Evolutionary conservation across 2,329 filamentous ascomycete species (phyloP), one percentile per base, ranked within the genome.

Genomic region (Neonectria sp.): DNA sequence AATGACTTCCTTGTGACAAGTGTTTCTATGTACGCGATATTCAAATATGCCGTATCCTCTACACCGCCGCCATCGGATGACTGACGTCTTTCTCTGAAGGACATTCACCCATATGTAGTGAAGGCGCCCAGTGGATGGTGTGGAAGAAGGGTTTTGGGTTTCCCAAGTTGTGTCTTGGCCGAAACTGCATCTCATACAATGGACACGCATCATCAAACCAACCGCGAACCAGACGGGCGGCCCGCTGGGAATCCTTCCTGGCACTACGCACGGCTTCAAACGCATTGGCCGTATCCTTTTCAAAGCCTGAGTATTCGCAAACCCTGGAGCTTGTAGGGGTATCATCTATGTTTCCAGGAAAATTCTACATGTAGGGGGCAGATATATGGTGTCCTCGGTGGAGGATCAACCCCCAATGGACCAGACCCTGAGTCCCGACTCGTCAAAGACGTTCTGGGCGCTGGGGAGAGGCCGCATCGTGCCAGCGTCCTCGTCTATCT

Each of bases 341-440:
- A 53, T 37, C 51, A 35, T 53, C 51, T 35, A 35, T 53, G 15
- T 40, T 40, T 21, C 29, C n/a, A 49, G 27, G n/a, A 15, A 35
- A 21, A 53, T 6, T 27, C n/a, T 53, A 24, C 29, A 37, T 15
- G 6, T 53, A 53, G 6, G 27, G 45, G 48, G 35, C n/a, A 33
- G 24, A 12, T 4, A 5, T 3, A 55, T 24, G 11, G 13, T 15
- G 6, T 31, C 12, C 15, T 8, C 7, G 2, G 21, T n/a, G 35
- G 48, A 13, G 45, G n/a, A 3, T 70, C 53, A 75, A 7, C 48
- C 65, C n/a, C 68, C 72, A 64, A 76, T 72, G 9, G 72, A 71
- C 75, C 75, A 76, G 8, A 76, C 57, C 25, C 68, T 73, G 24
- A 76, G 53, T n/a, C 68, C 72, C 7, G 75, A 76, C 52, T 76